Evolutionary conservation across 768 basidiomycete genomes (phyloP).

Genomic region (Antrodiella citrinella): DNA sequence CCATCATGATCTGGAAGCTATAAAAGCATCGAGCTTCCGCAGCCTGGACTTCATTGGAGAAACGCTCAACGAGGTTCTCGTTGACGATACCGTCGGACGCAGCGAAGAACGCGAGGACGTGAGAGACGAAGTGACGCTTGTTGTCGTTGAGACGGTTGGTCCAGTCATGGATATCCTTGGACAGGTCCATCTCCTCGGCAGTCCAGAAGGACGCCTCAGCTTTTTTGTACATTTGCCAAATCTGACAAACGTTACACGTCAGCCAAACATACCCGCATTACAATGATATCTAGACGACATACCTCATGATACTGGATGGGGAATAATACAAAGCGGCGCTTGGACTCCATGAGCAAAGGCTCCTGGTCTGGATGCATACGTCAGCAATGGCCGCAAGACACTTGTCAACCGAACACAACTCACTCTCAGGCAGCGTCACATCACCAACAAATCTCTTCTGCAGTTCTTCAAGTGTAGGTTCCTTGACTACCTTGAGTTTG

Average conservation of each 20-base stretch:
- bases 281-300: slow-evolving; percentile 16
- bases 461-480: slow-evolving; percentile 17
- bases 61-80: slow-evolving; percentile 90
- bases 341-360: slow-evolving; percentile 72
- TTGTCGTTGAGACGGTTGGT: slow-evolving; percentile 70
- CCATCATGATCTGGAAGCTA: slow-evolving; percentile 98
- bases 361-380: slow-evolving; percentile 51
- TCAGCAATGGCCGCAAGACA: no score
- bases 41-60: slow-evolving; percentile 83
- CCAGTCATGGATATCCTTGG: slow-evolving; percentile 83
- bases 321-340: slow-evolving; percentile 83
- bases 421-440: slow-evolving; percentile 39
- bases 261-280: neutral
- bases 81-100: slow-evolving; percentile 95
- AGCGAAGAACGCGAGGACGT: slow-evolving; percentile 92
- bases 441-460: slow-evolving; percentile 43
- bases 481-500: slow-evolving; percentile 5
- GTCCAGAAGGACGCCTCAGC: slow-evolving; percentile 94
- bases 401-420: slow-evolving; percentile 4
- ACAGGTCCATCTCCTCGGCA: slow-evolving; percentile 86
- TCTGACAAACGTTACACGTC: slow-evolving; percentile 35
- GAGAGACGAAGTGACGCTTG: slow-evolving; percentile 85
- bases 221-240: slow-evolving; percentile 95
- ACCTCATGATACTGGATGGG: slow-evolving; percentile 92
- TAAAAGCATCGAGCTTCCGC: slow-evolving; percentile 95